These are phyloP conservation scores for Hirschfeldia incana DNA, from an alignment of 345 rosid genomes.

Conservation along the genomic window DNA sequence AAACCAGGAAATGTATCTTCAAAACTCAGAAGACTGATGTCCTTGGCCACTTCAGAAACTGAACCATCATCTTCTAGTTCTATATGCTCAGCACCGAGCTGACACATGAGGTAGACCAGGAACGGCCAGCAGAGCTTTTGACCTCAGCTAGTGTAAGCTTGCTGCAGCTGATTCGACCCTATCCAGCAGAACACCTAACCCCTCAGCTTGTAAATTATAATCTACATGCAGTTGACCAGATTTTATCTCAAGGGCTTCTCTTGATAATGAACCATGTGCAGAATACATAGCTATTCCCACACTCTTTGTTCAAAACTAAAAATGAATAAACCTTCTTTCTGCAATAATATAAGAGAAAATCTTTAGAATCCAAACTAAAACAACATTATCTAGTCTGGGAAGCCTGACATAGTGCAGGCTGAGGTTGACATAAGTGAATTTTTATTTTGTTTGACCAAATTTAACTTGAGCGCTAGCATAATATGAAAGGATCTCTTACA, in stretches of 20 bases:
- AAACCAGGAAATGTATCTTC: conserved; percentile 50
- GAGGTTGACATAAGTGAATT: no score
- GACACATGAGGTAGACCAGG: conserved; percentile 61
- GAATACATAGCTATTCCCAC: conserved; percentile 55
- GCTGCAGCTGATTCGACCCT: conserved; percentile 61
- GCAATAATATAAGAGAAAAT: not conserved
- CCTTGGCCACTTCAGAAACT: conserved; percentile 51
- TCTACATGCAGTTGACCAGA: conserved; percentile 49
- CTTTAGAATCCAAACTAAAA: conserved; percentile 9
- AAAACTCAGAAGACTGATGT: conserved; percentile 49
- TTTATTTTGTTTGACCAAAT: no score
- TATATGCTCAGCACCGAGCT: conserved; percentile 53
- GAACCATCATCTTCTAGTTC: conserved; percentile 55
- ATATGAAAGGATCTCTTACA: not conserved
- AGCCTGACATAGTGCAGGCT: no score
- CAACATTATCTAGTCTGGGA: conserved; percentile 11
- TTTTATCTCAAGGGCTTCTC: conserved; percentile 50
- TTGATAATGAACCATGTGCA: conserved; percentile 43
- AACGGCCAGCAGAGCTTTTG: conserved; percentile 66
- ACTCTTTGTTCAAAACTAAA: conserved; percentile 26
- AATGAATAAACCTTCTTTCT: conserved; percentile 15
- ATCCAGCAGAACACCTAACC: conserved; percentile 61
- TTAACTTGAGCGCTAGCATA: not conserved
- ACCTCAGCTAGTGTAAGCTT: conserved; percentile 62
- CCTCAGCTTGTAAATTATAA: conserved; percentile 52